Evolutionary conservation across 495 filamentous ascomycete genomes (phyloP), one percentile per base, ranked within the genome.

Genomic region (Cercophora samala): DNA sequence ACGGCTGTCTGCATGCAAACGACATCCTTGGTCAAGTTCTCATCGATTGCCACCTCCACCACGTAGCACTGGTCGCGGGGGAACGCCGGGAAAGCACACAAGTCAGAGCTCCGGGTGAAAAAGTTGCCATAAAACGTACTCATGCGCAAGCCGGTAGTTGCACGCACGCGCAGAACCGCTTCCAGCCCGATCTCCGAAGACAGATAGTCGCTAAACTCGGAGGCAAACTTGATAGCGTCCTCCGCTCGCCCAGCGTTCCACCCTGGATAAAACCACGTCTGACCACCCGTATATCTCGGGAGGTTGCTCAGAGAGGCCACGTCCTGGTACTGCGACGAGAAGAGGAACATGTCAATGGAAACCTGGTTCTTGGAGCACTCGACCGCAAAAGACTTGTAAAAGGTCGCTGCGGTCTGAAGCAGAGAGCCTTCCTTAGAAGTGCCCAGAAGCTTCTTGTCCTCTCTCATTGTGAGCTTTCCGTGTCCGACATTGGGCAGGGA

Each of bases 351-450:
- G 78, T 99, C 95, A 72, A 98, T 91, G 0, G 94, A 98, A 9
- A 99, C 94, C 76, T 99, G 95, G 67, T 93, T 93, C 80, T 99
- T 99, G 56, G 94, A 97, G 77, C 95, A 99, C 74, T 99, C 95
- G 5, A 99, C 96, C 2, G 95, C 95, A 76, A 99, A 99, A 74
- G 92, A 96, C 83, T 99, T 99, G 85, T 99, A 99, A 78, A 99
- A 99, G 69, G 91, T 90, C 80, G 90, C 96, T 15, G 85, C 91
- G 0, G 96, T 98, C 74, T 97, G 94, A 60, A 99, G 82, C 32
- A 99, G 83, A 63, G 82, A 81, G 70, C 85, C 91, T 74, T 99
- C 95, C 78, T 97, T 97, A 75, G 87, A 92, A 3, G 95, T 99
- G 66, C 95, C 95, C 5, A 99, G 86, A 19, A 97, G 78, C 79